These are phyloP conservation scores for Aciculosporium take DNA, from an alignment of 2,329 filamentous ascomycete genomes.

Conservation along the genomic window DNA sequence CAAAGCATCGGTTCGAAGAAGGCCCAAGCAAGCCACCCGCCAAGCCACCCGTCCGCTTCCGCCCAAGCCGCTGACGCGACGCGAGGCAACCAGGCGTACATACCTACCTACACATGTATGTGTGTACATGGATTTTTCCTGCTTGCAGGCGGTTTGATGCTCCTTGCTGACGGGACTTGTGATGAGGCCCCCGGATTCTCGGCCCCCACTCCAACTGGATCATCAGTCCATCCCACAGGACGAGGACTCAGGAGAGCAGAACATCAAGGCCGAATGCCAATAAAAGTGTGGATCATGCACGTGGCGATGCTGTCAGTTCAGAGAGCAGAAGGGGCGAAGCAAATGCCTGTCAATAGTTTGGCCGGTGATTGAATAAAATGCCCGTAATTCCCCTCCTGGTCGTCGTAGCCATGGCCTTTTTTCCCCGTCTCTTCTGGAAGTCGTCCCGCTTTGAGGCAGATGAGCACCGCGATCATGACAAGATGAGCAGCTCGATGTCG, in stretches of 20 bases:
- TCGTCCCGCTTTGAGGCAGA: not conserved
- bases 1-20: not conserved
- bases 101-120: too few species aligned
- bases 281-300: slow-evolving; percentile 6
- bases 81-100: not conserved
- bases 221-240: too few species aligned
- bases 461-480: slow-evolving; percentile 1
- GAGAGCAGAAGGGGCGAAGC: not conserved
- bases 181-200: slow-evolving; percentile 1
- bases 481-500: slow-evolving; percentile 7
- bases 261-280: not conserved
- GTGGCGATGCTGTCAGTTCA: slow-evolving; percentile 1
- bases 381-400: slow-evolving; percentile 1
- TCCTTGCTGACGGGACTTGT: too few species aligned
- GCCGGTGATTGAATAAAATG: slow-evolving; percentile 3
- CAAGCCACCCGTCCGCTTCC: too few species aligned
- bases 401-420: not conserved
- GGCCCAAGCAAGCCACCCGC: not conserved
- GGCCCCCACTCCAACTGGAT: slow-evolving; percentile 1
- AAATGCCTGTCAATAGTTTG: not conserved
- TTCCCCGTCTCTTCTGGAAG: not conserved
- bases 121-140: too few species aligned
- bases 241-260: slow-evolving; percentile 4
- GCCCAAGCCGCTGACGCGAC: not conserved
- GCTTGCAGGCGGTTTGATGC: too few species aligned